phyloP scores from a whole-genome alignment of 371 early-diverging fungal species.

The Mucor saturninus region DNA sequence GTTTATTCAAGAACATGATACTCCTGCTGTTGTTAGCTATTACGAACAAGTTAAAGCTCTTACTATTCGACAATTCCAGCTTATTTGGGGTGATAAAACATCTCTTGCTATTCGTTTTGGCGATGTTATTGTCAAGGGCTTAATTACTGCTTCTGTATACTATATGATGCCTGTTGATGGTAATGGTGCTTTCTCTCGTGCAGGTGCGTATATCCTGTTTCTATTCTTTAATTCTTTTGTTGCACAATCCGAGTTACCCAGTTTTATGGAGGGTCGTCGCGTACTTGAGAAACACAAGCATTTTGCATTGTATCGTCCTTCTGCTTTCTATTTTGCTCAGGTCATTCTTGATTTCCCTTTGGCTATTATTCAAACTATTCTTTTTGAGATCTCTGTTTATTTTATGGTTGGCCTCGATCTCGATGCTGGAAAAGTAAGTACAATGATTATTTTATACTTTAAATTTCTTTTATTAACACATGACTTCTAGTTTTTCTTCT shows the following conservation, averaged over 20 bases:
- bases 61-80: constrained; percentile 62
- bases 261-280: constrained; percentile 64
- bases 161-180: constrained; percentile 56
- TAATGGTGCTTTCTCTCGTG: constrained; percentile 72
- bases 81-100: constrained; percentile 48
- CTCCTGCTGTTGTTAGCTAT: constrained; percentile 63
- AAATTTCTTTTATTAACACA: no score
- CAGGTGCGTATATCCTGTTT: constrained; percentile 69
- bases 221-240: constrained; percentile 65
- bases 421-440: constrained; percentile 52
- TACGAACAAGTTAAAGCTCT: constrained; percentile 60
- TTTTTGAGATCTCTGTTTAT: constrained; percentile 54
- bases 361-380: constrained; percentile 44
- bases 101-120: constrained; percentile 61
- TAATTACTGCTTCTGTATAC: constrained; percentile 75
- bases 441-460: not conserved
- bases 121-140: constrained; percentile 64
- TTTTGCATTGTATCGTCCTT: constrained; percentile 70
- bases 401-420: constrained; percentile 61
- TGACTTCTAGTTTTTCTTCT: constrained; percentile 43
- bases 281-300: constrained; percentile 72
- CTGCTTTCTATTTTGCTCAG: constrained; percentile 66
- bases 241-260: constrained; percentile 61
- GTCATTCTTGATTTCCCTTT: constrained; percentile 54
- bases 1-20: constrained; percentile 53